Evolutionary conservation across 805 yeast species (phyloP), one percentile per base, ranked within the genome.

Genomic region (Candida ortonii): DNA sequence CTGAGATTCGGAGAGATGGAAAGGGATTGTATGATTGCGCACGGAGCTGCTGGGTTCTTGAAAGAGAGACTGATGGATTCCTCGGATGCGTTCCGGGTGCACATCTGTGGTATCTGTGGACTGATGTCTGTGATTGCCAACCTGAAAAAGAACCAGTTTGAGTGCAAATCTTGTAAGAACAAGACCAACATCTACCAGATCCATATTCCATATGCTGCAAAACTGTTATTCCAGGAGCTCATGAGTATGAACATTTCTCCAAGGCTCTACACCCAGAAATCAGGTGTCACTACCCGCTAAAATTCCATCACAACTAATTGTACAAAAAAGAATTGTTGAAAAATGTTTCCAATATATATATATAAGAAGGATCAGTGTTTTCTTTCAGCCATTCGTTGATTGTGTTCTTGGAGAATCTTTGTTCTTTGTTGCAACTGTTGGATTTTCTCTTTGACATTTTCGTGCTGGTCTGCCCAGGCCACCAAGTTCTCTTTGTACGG

Each of bases 11-110:
- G 98, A 57, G 98, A 90, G 66, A 93, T 93, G 99, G 99, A 93
- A 68, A 86, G 99, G 71, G 99, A 93, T 74, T 93, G 99, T 83
- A 90, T 93, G 97, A 93, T 93, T 72, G 98, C 99, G 2, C 97
- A 93, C 61, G 99, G 99, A 62, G 97, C 97, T 10, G 97, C 98
- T 4, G 94, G 97, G 6, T 90, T 93, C 71, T 76, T 93, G 69
- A 88, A 90, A 65, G 99, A 93, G 68, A 77, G 99, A 62, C 71
- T 93, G 62, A 90, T 93, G 97, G 97, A 93, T 65, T 96, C 97
- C 9, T 90, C 97, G 0, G 99, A 93, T 69, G 97, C 97, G 2
- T 93, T 93, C 73, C 77, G 97, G 65, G 97, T 93, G 26, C 97
- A 93, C 60, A 82, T 93, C 19, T 93, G 99, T 71, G 98, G 97